Percentiles rank a stretch among this genome's conserved stretches.
Evolutionary conservation across 768 basidiomycete species (phyloP).

Genomic region (Paxillus ammoniavirescens): DNA sequence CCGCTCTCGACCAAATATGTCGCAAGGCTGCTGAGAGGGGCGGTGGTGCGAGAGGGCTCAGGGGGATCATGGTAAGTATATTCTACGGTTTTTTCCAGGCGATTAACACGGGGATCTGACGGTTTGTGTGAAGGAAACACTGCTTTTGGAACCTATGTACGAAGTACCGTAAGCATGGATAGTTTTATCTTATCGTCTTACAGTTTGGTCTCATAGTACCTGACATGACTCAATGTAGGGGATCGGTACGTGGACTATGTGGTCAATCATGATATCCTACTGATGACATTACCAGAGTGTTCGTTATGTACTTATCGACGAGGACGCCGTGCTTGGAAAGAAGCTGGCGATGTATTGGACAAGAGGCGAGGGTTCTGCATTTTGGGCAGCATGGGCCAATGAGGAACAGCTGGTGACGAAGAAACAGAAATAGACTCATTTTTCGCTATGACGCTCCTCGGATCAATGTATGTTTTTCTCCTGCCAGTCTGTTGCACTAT

Average conservation of each 20-base stretch:
- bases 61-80: constrained; percentile 76
- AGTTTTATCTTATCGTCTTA: constrained; percentile 3
- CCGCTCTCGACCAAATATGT: constrained; percentile 81
- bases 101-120: background rate
- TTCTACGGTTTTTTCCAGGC: background rate
- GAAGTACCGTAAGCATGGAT: constrained; percentile 72
- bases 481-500: background rate
- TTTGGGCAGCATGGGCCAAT: constrained; percentile 76
- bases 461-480: background rate
- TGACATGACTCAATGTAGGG: constrained; percentile 36
- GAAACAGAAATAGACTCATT: constrained; percentile 10
- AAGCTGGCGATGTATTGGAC: constrained; percentile 73
- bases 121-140: constrained; percentile 53
- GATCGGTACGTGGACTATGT: constrained; percentile 52
- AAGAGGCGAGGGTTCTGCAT: constrained; percentile 60
- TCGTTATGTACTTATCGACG: constrained; percentile 79
- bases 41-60: constrained; percentile 86
- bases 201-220: background rate
- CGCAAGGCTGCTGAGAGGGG: constrained; percentile 74
- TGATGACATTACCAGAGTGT: constrained; percentile 50
- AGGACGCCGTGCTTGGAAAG: constrained; percentile 63
- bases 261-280: background rate
- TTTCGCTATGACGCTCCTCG: background rate
- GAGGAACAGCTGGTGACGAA: constrained; percentile 46
- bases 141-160: constrained; percentile 90